Evolutionary conservation across 805 yeast species (phyloP).

Genomic region (Kodamaea sagamina): DNA sequence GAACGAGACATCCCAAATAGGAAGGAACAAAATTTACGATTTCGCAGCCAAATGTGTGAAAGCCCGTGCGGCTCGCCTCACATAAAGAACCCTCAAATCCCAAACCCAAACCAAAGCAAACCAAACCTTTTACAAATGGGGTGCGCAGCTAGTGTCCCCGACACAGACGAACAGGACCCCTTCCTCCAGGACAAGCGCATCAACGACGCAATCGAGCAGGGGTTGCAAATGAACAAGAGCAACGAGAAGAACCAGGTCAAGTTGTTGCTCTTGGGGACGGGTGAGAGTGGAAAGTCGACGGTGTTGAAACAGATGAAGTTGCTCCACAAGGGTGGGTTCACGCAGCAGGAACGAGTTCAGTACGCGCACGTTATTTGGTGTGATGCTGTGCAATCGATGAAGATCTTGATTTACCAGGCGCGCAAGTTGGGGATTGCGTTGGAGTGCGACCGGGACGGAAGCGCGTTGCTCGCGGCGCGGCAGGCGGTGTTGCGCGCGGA

Average conservation of each 20-base stretch:
- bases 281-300: constrained; percentile 93
- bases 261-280: constrained; percentile 84
- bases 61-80: constrained; percentile 20
- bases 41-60: constrained; percentile 16
- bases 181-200: constrained; percentile 54
- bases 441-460: constrained; percentile 56
- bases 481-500: constrained; percentile 56
- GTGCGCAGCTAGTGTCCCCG: constrained; percentile 58
- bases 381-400: constrained; percentile 85
- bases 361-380: constrained; percentile 91
- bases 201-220: constrained; percentile 66
- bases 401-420: constrained; percentile 71
- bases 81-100: too few relatives aligned
- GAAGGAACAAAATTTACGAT: constrained; percentile 7
- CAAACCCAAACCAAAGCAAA: too few relatives aligned
- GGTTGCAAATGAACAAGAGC: constrained; percentile 52
- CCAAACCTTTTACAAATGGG: constrained; percentile 61
- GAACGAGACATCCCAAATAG: background rate
- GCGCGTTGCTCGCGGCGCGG: constrained; percentile 48
- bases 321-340: constrained; percentile 82
- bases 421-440: constrained; percentile 61
- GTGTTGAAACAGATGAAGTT: constrained; percentile 86
- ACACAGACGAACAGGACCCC: constrained; percentile 50
- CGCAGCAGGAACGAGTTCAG: constrained; percentile 73
- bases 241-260: constrained; percentile 62